These are phyloP conservation scores for Phytophthora meadii DNA, from an alignment of 352 stramenopile genomes.

Conservation along the genomic window DNA sequence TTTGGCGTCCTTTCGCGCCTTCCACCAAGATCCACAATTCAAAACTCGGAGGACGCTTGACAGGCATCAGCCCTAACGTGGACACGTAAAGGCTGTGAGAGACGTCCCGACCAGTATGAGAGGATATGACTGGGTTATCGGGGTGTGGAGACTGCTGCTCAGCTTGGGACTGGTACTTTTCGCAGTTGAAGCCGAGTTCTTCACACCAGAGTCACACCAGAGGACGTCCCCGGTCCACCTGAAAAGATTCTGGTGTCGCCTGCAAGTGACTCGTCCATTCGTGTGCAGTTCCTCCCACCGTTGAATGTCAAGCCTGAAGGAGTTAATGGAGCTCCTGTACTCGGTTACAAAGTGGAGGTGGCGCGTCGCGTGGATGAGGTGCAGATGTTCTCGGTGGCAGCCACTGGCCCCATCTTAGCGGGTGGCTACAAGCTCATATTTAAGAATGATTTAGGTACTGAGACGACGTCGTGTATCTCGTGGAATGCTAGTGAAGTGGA, in stretches of 20 bases:
- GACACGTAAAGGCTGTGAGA: too few relatives aligned
- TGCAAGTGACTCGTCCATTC: conserved; percentile 57
- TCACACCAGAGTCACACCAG: conserved; percentile 66
- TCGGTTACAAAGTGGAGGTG: conserved; percentile 84
- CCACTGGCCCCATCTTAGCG: conserved; percentile 55
- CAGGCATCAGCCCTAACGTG: too few relatives aligned
- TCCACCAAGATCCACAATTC: too few relatives aligned
- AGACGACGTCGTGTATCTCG: conserved; percentile 59
- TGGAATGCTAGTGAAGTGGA: conserved; percentile 77
- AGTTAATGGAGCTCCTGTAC: conserved; percentile 71
- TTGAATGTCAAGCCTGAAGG: conserved; percentile 66
- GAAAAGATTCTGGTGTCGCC: conserved; percentile 65
- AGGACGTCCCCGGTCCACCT: conserved; percentile 70
- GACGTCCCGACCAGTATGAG: too few relatives aligned
- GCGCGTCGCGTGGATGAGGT: conserved; percentile 73
- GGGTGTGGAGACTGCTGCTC: background rate
- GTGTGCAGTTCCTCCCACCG: conserved; percentile 68
- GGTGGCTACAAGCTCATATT: conserved; percentile 71
- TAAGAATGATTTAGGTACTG: conserved; percentile 38
- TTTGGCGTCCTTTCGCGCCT: too few relatives aligned
- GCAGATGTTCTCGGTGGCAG: conserved; percentile 71
- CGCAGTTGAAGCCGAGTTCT: conserved; percentile 43
- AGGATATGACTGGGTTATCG: too few relatives aligned
- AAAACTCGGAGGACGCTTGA: too few relatives aligned
- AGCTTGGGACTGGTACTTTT: background rate